Percentiles rank a stretch among this genome's conserved stretches.
Evolutionary conservation across 2,329 filamentous ascomycete genomes (phyloP).

Genomic region (Trichoderma endophyticum): DNA sequence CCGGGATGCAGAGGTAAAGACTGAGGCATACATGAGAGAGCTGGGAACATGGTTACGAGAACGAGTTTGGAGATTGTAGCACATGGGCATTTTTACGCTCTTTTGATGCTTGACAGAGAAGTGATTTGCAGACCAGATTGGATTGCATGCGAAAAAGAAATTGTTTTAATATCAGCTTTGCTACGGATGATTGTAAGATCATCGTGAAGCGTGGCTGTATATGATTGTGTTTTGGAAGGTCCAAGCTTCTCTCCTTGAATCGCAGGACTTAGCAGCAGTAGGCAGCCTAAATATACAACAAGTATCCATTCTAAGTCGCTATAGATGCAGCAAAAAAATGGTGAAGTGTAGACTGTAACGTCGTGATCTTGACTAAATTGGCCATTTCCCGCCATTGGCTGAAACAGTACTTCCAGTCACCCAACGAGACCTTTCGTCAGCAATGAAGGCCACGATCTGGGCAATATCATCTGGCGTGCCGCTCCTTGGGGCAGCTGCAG

Average conservation of each 20-base stretch:
- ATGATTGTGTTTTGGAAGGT: not conserved
- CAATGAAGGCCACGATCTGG: constrained; percentile 32
- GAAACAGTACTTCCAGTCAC: constrained; percentile 29
- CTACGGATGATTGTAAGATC: not conserved
- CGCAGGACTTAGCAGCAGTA: not conserved
- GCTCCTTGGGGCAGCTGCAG: constrained; percentile 31
- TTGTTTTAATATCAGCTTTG: not conserved
- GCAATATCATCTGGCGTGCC: constrained; percentile 32
- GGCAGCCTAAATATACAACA: not conserved
- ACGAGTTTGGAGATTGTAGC: not conserved
- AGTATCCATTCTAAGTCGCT: not conserved
- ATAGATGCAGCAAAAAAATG: not conserved
- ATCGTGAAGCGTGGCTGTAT: not conserved
- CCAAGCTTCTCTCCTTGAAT: not conserved
- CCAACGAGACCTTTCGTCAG: constrained; percentile 30
- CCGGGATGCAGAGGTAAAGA: not conserved
- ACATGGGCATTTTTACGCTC: not conserved
- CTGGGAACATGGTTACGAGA: not conserved
- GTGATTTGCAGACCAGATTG: not conserved
- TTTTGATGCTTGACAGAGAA: not conserved
- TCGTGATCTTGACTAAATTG: not conserved
- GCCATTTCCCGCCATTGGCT: constrained; percentile 29
- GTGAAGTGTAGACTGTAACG: not conserved
- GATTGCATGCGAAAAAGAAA: not conserved
- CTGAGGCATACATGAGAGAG: not conserved